Percentiles rank a stretch among this genome's conserved stretches.
phyloP scores from a whole-genome alignment of 192 early-diverging fungal genomes.

The Coemansia nantahalensis region DNA sequence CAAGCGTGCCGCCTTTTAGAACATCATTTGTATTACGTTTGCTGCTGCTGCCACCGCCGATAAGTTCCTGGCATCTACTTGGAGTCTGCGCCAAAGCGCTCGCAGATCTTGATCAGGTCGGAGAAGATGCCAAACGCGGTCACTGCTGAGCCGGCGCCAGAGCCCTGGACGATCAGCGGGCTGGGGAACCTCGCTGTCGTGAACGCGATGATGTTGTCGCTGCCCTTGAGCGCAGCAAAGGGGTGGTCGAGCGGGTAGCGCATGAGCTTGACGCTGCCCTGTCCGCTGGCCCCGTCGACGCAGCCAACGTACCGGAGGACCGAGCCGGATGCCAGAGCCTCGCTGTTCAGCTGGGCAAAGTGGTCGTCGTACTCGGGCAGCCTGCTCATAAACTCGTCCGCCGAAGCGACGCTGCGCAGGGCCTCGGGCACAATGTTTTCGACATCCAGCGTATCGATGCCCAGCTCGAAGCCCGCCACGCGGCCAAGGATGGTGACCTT shows the following conservation, averaged over 20 bases:
- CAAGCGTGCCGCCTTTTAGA: not conserved
- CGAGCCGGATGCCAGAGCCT: conserved; percentile 64
- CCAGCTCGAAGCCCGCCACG: conserved; percentile 75
- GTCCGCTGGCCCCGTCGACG: conserved; percentile 67
- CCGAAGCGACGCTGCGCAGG: conserved; percentile 66
- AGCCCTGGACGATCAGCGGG: conserved; percentile 92
- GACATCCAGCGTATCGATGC: conserved; percentile 74
- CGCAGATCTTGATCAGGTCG: conserved; percentile 86
- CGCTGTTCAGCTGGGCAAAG: conserved; percentile 77
- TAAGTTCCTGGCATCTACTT: conserved; percentile 1
- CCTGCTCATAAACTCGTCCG: conserved; percentile 81
- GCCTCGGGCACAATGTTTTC: conserved; percentile 96
- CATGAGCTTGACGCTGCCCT: conserved; percentile 75
- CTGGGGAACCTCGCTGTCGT: conserved; percentile 93
- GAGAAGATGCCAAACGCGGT: conserved; percentile 98
- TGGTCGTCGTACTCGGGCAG: conserved; percentile 85
- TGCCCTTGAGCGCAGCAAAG: conserved; percentile 93
- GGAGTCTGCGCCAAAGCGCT: conserved; percentile 49
- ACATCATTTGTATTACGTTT: no score
- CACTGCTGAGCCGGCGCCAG: conserved; percentile 94
- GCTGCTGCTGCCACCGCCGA: no score
- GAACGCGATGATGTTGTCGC: conserved; percentile 98
- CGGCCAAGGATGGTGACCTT: conserved; percentile 91
- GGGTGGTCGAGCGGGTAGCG: conserved; percentile 86
- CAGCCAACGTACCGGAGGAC: conserved; percentile 95